phyloP scores from a whole-genome alignment of 2,329 filamentous ascomycete species.

The Fragosphaeria purpurea region DNA sequence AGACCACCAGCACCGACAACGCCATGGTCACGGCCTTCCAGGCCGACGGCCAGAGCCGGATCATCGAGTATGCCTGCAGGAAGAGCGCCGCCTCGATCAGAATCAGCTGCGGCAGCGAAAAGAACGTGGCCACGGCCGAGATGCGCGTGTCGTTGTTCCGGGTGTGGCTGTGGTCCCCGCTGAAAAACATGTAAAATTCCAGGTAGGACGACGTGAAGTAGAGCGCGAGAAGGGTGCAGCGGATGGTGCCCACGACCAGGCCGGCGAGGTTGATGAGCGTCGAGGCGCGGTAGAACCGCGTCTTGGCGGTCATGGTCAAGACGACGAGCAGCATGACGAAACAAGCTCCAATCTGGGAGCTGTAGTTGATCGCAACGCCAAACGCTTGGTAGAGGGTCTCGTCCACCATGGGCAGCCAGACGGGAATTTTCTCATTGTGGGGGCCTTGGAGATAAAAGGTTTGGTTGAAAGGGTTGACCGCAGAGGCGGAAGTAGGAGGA shows the following conservation, averaged over 20 bases:
- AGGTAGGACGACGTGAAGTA: slow-evolving; percentile 53
- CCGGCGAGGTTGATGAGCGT: slow-evolving; percentile 56
- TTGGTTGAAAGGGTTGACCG: slow-evolving; percentile 7
- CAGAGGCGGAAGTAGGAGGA: not conserved
- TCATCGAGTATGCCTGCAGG: slow-evolving; percentile 43
- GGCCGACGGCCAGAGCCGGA: slow-evolving; percentile 34
- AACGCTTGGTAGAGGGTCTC: not conserved
- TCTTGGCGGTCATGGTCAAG: slow-evolving; percentile 53
- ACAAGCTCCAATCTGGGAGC: slow-evolving; percentile 24
- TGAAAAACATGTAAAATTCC: slow-evolving; percentile 50
- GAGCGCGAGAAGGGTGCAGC: slow-evolving; percentile 45
- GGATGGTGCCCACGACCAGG: slow-evolving; percentile 50
- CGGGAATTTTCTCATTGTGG: slow-evolving; percentile 1
- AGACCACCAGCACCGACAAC: slow-evolving; percentile 25
- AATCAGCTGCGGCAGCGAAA: slow-evolving; percentile 34
- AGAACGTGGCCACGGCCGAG: slow-evolving; percentile 29
- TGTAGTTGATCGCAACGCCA: slow-evolving; percentile 13
- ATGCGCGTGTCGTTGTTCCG: slow-evolving; percentile 24
- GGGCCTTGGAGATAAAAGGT: slow-evolving; percentile 8
- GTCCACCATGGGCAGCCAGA: slow-evolving; percentile 10
- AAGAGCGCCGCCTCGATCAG: slow-evolving; percentile 37
- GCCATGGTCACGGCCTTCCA: slow-evolving; percentile 21
- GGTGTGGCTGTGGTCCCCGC: slow-evolving; percentile 43
- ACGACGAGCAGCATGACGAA: slow-evolving; percentile 55
- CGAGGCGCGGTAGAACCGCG: slow-evolving; percentile 54